Evolutionary conservation across 2,329 filamentous ascomycete species (phyloP).

Genomic region (Eutypella sp.): DNA sequence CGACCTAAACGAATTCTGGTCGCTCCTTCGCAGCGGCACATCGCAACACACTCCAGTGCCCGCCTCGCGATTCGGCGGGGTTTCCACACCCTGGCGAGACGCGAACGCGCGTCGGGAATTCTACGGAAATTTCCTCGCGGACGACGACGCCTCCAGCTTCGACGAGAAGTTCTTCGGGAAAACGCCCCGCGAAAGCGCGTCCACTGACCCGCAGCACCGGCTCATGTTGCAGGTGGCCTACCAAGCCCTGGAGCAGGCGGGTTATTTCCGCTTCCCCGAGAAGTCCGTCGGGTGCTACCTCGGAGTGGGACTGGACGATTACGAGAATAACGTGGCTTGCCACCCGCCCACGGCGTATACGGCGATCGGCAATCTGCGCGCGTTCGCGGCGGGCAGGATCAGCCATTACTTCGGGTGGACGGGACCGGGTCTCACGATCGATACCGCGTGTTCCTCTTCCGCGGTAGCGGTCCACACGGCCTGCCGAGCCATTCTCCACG

Average conservation of each 20-base stretch:
- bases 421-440: constrained; percentile 26
- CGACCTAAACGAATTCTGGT: constrained; percentile 27
- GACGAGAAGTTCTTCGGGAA: constrained; percentile 18
- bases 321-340: constrained; percentile 35
- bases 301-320: constrained; percentile 31
- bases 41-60: constrained; percentile 24
- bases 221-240: constrained; percentile 24
- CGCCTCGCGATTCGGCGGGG: constrained; percentile 10
- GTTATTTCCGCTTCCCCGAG: constrained; percentile 16
- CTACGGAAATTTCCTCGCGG: constrained; percentile 8
- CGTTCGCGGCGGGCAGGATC: constrained; percentile 24
- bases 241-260: constrained; percentile 20
- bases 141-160: constrained; percentile 4
- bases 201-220: constrained; percentile 22
- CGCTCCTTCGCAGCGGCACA: constrained; percentile 21
- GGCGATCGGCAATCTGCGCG: constrained; percentile 21
- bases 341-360: constrained; percentile 32
- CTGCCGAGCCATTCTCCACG: constrained; percentile 23
- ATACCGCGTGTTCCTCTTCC: constrained; percentile 35
- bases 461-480: constrained; percentile 34
- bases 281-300: constrained; percentile 32
- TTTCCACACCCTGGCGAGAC: background rate
- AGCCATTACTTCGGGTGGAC: constrained; percentile 32
- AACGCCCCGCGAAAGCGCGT: constrained; percentile 11
- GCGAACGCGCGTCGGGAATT: background rate